phyloP scores from a whole-genome alignment of 768 basidiomycete genomes.

The Psilocybe cyanescens region DNA sequence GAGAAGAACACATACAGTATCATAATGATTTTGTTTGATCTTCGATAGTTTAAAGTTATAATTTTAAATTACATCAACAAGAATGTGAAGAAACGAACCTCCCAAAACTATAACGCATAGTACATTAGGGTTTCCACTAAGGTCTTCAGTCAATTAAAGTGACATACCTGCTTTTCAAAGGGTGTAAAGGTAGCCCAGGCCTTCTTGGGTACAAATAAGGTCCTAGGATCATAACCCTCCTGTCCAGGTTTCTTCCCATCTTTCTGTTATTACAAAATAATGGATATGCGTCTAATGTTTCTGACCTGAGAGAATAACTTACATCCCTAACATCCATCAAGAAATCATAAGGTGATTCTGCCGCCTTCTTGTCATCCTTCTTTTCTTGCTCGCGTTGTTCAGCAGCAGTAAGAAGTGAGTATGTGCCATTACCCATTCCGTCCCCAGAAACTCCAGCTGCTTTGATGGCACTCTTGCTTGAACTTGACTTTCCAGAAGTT shows the following conservation, averaged over 20 bases:
- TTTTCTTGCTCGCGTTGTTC: slow-evolving; percentile 75
- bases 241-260: slow-evolving; percentile 80
- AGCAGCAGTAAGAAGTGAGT: slow-evolving; percentile 78
- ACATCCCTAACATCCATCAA: slow-evolving; percentile 75
- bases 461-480: slow-evolving; percentile 25
- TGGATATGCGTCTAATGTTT: slow-evolving; percentile 6
- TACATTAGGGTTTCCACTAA: slow-evolving; percentile 2
- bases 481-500: slow-evolving; percentile 31
- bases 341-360: slow-evolving; percentile 80
- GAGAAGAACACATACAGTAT: slow-evolving; percentile 61
- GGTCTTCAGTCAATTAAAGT: background rate
- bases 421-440: slow-evolving; percentile 29
- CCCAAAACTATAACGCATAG: slow-evolving; percentile 61
- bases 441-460: slow-evolving; percentile 21
- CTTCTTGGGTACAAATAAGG: slow-evolving; percentile 75
- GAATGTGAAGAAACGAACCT: slow-evolving; percentile 44
- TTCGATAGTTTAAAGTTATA: slow-evolving; percentile 28
- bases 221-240: slow-evolving; percentile 88
- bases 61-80: background rate
- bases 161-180: slow-evolving; percentile 90
- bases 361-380: slow-evolving; percentile 81
- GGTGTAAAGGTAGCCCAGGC: slow-evolving; percentile 89
- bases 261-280: slow-evolving; percentile 52
- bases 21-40: slow-evolving; percentile 98
- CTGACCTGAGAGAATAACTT: slow-evolving; percentile 22